These are phyloP conservation scores for Hibiscus mutabilis DNA, from an alignment of 345 rosid species.

Conservation along the genomic window DNA sequence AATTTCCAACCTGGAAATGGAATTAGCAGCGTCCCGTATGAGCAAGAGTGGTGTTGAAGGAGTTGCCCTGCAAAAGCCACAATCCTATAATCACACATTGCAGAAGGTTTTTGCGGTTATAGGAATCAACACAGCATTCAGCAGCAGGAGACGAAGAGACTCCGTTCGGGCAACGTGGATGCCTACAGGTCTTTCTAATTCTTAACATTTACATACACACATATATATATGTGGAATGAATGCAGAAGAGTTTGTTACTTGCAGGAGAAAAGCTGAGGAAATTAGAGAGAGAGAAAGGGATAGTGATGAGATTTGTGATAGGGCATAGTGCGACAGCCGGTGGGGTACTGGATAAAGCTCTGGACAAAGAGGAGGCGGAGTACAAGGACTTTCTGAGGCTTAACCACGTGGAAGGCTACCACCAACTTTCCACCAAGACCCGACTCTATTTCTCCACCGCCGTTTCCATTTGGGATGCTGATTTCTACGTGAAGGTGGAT, in stretches of 20 bases:
- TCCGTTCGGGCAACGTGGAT: conserved; percentile 78
- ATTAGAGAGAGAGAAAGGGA: conserved; percentile 75
- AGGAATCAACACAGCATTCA: conserved; percentile 87
- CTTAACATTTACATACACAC: not conserved
- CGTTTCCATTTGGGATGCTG: conserved; percentile 67
- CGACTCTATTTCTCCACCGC: conserved; percentile 81
- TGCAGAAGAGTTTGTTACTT: not conserved
- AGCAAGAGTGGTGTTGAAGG: conserved; percentile 9
- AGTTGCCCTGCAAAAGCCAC: conserved; percentile 2
- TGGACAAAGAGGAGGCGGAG: conserved; percentile 63
- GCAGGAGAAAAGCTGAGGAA: conserved; percentile 59
- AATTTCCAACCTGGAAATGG: conserved; percentile 61
- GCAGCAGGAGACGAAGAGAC: conserved; percentile 78
- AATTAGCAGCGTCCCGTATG: conserved; percentile 42
- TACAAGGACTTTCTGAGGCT: conserved; percentile 72
- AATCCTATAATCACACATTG: conserved; percentile 42
- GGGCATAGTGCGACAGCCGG: conserved; percentile 80
- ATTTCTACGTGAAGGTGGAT: conserved; percentile 77
- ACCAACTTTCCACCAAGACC: conserved; percentile 72
- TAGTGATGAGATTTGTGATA: conserved; percentile 80
- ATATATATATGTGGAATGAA: not conserved
- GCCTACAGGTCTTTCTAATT: conserved; percentile 84
- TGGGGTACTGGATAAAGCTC: conserved; percentile 63
- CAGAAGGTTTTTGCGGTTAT: conserved; percentile 70
- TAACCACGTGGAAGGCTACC: conserved; percentile 80